These are phyloP conservation scores for Pythium brachiatum DNA, from an alignment of 352 stramenopile species.

Conservation along the genomic window DNA sequence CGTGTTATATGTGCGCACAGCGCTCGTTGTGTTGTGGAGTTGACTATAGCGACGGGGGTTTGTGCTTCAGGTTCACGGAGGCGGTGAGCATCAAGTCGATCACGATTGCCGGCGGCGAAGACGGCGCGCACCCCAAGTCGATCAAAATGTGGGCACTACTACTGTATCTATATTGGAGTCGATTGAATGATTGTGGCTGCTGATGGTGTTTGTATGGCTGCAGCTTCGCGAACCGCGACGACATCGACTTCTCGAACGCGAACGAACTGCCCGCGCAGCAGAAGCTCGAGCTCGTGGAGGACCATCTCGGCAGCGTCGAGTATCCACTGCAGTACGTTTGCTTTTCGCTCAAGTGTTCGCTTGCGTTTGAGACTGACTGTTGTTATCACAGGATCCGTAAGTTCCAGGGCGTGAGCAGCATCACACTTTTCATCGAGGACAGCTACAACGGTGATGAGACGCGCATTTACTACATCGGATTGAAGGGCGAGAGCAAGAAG, in stretches of 20 bases:
- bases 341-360: neutral
- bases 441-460: constrained; percentile 72
- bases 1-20: neutral
- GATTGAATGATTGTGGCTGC: neutral
- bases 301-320: constrained; percentile 57
- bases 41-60: neutral
- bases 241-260: constrained; percentile 86
- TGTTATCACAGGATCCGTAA: constrained; percentile 68
- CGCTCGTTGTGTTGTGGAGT: too few relatives aligned
- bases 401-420: constrained; percentile 81
- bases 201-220: constrained; percentile 29
- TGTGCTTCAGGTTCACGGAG: constrained; percentile 64
- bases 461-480: constrained; percentile 83
- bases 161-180: neutral
- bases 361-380: too few relatives aligned
- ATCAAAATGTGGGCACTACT: constrained; percentile 69
- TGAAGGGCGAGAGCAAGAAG: constrained; percentile 88
- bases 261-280: constrained; percentile 72
- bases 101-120: constrained; percentile 75
- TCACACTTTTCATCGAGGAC: constrained; percentile 80
- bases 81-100: constrained; percentile 88
- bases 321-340: constrained; percentile 72
- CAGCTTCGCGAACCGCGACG: constrained; percentile 64
- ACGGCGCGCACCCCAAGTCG: constrained; percentile 75
- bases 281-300: constrained; percentile 74